phyloP scores from a whole-genome alignment of 129 eudicot genomes.

The Gnaphalium uliginosum region DNA sequence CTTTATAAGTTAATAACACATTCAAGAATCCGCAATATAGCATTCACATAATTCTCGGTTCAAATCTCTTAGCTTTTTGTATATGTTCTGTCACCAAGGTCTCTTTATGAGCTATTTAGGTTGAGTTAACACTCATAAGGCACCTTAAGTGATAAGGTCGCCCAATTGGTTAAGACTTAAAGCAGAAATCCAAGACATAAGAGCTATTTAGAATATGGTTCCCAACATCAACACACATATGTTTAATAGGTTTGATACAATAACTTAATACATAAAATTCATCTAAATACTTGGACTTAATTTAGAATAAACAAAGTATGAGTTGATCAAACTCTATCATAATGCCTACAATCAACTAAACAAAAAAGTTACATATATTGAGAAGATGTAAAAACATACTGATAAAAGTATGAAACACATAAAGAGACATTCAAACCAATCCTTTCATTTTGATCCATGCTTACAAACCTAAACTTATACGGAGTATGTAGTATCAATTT shows the following conservation, averaged over 20 bases:
- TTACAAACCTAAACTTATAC: background rate
- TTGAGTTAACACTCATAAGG: background rate
- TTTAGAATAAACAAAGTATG: background rate
- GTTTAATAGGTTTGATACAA: background rate
- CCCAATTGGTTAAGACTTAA: background rate
- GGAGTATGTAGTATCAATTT: too few relatives aligned
- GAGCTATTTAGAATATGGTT: too few relatives aligned
- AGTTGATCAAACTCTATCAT: background rate
- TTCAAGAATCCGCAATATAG: background rate
- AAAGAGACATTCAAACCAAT: background rate
- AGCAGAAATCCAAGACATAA: background rate
- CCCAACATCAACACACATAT: too few relatives aligned
- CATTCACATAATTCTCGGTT: background rate
- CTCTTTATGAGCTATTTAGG: background rate
- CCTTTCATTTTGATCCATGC: background rate
- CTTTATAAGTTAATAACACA: background rate
- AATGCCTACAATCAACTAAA: conserved; percentile 2
- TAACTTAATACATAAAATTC: background rate
- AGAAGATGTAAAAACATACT: conserved; percentile 1
- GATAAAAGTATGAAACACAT: background rate
- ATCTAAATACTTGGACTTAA: background rate
- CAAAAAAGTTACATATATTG: background rate
- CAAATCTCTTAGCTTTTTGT: background rate
- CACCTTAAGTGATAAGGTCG: background rate
- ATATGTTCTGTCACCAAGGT: background rate